Evolutionary conservation across 345 rosid species (phyloP).

Genomic region (Brassica carinata): DNA sequence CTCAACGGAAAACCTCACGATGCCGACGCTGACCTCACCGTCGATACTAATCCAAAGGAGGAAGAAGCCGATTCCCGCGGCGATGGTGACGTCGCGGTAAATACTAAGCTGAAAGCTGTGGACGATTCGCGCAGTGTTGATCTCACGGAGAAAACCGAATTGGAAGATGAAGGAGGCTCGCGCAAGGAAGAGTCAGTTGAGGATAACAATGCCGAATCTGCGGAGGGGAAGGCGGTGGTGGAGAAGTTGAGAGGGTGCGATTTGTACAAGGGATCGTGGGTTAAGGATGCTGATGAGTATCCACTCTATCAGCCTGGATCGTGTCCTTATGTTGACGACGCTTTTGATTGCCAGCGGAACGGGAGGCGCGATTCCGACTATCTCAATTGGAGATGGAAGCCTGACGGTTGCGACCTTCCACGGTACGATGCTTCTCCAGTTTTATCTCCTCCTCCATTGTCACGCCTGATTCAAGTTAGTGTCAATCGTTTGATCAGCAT

Average conservation of each 20-base stretch:
- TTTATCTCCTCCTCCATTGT: not conserved
- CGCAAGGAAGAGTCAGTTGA: conserved; percentile 19
- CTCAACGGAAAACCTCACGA: conserved; percentile 1
- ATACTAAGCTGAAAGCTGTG: conserved; percentile 8
- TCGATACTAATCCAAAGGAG: not conserved
- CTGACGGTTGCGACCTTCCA: conserved; percentile 88
- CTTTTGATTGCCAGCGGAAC: conserved; percentile 81
- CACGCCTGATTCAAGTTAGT: too few species aligned
- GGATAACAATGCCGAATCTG: conserved; percentile 27
- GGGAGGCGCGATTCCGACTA: conserved; percentile 77
- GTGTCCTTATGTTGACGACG: conserved; percentile 91
- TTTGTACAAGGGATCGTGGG: conserved; percentile 77
- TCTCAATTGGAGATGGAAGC: conserved; percentile 89
- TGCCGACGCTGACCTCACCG: not conserved
- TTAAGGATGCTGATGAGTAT: conserved; percentile 54
- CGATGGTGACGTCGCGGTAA: conserved; percentile 1
- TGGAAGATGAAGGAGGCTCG: conserved; percentile 25
- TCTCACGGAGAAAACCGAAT: not conserved
- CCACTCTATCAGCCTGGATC: conserved; percentile 78
- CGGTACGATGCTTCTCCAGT: conserved; percentile 21
- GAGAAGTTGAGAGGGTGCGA: conserved; percentile 58
- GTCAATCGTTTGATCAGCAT: not conserved
- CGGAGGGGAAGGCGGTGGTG: conserved; percentile 20
- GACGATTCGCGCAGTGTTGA: not conserved
- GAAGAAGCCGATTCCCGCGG: conserved; percentile 1